These are phyloP conservation scores for Inga oerstediana DNA, from an alignment of 306 rosid species.

Conservation along the genomic window DNA sequence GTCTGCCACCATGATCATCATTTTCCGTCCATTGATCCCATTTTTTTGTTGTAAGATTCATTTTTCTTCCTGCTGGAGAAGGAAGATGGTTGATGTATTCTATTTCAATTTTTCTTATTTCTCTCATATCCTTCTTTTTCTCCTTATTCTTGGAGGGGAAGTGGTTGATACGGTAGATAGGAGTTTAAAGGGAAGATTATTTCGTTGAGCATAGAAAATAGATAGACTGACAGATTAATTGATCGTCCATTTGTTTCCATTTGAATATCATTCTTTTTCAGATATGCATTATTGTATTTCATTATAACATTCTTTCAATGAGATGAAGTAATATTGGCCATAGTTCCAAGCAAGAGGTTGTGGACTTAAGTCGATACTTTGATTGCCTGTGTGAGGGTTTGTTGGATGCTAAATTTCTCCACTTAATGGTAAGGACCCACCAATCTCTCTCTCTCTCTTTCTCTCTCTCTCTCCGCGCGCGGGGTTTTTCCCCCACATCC, in stretches of 20 bases:
- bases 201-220: slow-evolving; percentile 10
- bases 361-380: not conserved
- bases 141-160: not conserved
- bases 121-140: not conserved
- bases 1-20: slow-evolving; percentile 17
- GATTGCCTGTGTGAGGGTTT: not conserved
- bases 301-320: slow-evolving; percentile 14
- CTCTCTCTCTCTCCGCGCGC: too few relatives aligned
- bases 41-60: slow-evolving; percentile 19
- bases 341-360: not conserved
- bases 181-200: slow-evolving; percentile 7
- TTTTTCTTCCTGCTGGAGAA: slow-evolving; percentile 3
- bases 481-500: not conserved
- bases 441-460: too few relatives aligned
- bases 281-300: not conserved
- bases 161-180: slow-evolving; percentile 14
- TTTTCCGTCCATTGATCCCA: slow-evolving; percentile 21
- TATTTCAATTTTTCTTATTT: slow-evolving; percentile 3
- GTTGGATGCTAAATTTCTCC: not conserved
- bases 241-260: not conserved
- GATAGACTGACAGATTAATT: slow-evolving; percentile 25
- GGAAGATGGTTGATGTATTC: slow-evolving; percentile 3
- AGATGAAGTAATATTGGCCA: not conserved
- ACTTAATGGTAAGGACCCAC: not conserved
- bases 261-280: not conserved